Conservation (phyloP, 2,329 filamentous ascomycete genomes). For the Ophiobolus disseminans region DNA sequence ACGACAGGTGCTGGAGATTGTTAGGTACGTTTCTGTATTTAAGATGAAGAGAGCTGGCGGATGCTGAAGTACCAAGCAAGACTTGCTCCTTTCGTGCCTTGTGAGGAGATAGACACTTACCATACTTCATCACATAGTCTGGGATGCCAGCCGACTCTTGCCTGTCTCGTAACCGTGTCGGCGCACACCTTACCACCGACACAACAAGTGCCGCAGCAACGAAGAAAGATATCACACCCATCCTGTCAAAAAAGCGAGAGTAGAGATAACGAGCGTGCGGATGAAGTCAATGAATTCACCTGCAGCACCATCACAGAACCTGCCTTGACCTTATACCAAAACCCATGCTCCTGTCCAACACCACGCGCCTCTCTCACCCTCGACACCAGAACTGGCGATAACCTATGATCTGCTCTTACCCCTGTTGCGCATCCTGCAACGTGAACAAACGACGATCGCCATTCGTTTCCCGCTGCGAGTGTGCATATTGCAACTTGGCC, state of each 20-base stretch:
- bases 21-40: constrained; percentile 16
- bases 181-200: constrained; percentile 24
- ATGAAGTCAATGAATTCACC: neutral
- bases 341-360: neutral
- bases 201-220: constrained; percentile 14
- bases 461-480: constrained; percentile 1
- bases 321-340: constrained; percentile 7
- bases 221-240: constrained; percentile 19
- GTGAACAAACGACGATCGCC: neutral
- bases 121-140: constrained; percentile 49
- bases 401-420: constrained; percentile 4
- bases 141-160: constrained; percentile 40
- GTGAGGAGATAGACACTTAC: constrained; percentile 25
- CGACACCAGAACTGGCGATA: neutral
- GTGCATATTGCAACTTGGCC: constrained; percentile 7
- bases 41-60: neutral
- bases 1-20: constrained; percentile 51
- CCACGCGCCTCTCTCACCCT: neutral
- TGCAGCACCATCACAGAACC: neutral
- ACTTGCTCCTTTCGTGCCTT: too few relatives aligned
- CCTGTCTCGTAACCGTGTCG: constrained; percentile 23
- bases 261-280: neutral
- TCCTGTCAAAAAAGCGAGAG: constrained; percentile 9
- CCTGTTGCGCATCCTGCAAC: constrained; percentile 3
- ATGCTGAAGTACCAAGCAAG: neutral